Conservation (phyloP, 345 rosid species). For the Ailanthus altissimus region DNA sequence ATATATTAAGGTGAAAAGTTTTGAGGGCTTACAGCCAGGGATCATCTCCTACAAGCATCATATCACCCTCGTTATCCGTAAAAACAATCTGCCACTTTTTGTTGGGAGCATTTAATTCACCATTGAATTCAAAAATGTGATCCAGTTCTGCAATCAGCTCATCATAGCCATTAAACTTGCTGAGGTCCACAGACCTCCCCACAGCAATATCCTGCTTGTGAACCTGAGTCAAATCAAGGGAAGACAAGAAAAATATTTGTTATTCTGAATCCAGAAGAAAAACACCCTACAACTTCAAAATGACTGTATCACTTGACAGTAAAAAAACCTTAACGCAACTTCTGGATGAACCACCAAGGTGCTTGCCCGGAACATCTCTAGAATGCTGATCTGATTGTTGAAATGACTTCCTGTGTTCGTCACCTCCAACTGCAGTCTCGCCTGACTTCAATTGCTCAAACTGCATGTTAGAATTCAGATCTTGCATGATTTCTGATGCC, state of each 20-base stretch:
- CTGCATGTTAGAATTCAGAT: conserved; percentile 25
- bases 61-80: conserved; percentile 58
- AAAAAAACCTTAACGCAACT: conserved; percentile 50
- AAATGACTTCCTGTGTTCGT: conserved; percentile 33
- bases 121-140: conserved; percentile 50
- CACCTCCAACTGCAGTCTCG: conserved; percentile 19
- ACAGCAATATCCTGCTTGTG: conserved; percentile 58
- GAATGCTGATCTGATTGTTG: conserved; percentile 22
- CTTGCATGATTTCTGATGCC: conserved; percentile 16
- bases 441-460: conserved; percentile 28
- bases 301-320: not conserved
- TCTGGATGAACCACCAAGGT: conserved; percentile 40
- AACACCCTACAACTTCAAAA: not conserved
- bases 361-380: conserved; percentile 35
- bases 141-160: conserved; percentile 55
- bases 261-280: not conserved
- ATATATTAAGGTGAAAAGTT: not conserved
- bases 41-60: conserved; percentile 67
- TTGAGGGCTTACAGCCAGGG: conserved; percentile 55
- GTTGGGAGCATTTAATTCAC: conserved; percentile 42
- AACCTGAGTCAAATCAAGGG: conserved; percentile 33
- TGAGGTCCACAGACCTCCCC: conserved; percentile 58
- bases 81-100: conserved; percentile 54
- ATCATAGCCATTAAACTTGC: conserved; percentile 44
- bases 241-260: not conserved